Evolutionary conservation across 2,329 filamentous ascomycete species (phyloP).

Genomic region (Microdochium nivale): DNA sequence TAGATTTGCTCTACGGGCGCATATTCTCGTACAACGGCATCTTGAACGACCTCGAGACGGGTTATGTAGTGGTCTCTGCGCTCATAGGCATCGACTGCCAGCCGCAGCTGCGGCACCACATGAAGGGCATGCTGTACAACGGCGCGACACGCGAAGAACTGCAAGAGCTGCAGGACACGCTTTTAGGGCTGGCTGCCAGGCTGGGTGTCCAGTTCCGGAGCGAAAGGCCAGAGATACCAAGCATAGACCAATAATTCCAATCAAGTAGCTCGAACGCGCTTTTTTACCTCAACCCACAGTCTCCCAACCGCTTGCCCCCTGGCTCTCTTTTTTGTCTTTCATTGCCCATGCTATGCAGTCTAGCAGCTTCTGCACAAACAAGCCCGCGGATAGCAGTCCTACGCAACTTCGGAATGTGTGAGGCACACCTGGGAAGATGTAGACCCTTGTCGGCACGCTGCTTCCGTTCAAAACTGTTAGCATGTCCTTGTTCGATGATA

Average conservation of each 20-base stretch:
- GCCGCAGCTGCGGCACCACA: slow-evolving; percentile 2
- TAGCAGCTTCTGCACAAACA: neutral
- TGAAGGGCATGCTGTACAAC: slow-evolving; percentile 6
- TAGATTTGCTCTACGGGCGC: slow-evolving; percentile 4
- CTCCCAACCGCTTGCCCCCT: neutral
- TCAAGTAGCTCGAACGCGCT: too few species aligned
- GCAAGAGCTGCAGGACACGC: neutral
- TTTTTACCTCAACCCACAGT: too few species aligned
- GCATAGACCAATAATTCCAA: neutral
- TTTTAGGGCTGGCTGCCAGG: neutral
- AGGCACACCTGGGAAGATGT: neutral
- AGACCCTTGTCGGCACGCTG: neutral
- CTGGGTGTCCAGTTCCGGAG: slow-evolving; percentile 2
- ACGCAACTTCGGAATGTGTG: neutral
- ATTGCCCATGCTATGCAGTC: neutral
- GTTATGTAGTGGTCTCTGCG: slow-evolving; percentile 3
- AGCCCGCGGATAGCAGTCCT: neutral
- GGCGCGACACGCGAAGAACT: slow-evolving; percentile 2
- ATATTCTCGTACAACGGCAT: slow-evolving; percentile 4
- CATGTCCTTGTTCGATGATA: neutral
- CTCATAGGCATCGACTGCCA: slow-evolving; percentile 4
- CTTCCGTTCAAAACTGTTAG: neutral
- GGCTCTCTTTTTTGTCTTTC: neutral
- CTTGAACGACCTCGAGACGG: slow-evolving; percentile 3
- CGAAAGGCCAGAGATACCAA: neutral